A percentile compares a stretch with the other conserved stretches of the same genome.
Conservation (phyloP, 768 basidiomycete species). For the Naematelia aurantialba region DNA sequence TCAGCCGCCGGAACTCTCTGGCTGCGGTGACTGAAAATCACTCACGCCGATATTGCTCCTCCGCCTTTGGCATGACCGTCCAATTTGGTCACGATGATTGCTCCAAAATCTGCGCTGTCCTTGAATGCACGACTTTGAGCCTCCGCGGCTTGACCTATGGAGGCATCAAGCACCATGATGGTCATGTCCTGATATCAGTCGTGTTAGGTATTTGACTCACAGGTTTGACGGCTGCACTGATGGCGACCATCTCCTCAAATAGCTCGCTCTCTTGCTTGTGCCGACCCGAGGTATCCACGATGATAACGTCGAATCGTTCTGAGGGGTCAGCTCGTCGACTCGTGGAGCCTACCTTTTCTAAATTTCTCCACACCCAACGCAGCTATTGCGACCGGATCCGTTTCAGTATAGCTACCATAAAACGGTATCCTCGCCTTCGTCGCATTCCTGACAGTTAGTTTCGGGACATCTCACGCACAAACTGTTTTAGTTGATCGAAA, state of each 20-base stretch:
- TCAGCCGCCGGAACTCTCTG: not conserved
- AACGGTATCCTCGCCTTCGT: constrained; percentile 98
- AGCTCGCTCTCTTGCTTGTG: constrained; percentile 96
- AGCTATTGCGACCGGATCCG: constrained; percentile 92
- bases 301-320: constrained; percentile 96
- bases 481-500: constrained; percentile 95
- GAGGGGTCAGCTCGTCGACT: constrained; percentile 1
- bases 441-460: constrained; percentile 58
- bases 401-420: constrained; percentile 98
- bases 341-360: constrained; percentile 60
- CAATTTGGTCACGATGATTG: constrained; percentile 99
- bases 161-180: constrained; percentile 89
- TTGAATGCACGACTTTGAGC: constrained; percentile 95
- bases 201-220: constrained; percentile 37
- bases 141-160: constrained; percentile 98
- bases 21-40: no score
- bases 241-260: constrained; percentile 97
- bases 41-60: constrained; percentile 97
- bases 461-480: constrained; percentile 4
- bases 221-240: constrained; percentile 85
- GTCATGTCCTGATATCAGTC: constrained; percentile 66
- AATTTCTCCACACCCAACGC: constrained; percentile 93
- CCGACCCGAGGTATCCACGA: constrained; percentile 95
- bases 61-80: constrained; percentile 99
- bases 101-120: constrained; percentile 94